Percentiles rank a stretch among this genome's conserved stretches.
phyloP scores from a whole-genome alignment of 495 filamentous ascomycete genomes.

The Entonaema liquescens region DNA sequence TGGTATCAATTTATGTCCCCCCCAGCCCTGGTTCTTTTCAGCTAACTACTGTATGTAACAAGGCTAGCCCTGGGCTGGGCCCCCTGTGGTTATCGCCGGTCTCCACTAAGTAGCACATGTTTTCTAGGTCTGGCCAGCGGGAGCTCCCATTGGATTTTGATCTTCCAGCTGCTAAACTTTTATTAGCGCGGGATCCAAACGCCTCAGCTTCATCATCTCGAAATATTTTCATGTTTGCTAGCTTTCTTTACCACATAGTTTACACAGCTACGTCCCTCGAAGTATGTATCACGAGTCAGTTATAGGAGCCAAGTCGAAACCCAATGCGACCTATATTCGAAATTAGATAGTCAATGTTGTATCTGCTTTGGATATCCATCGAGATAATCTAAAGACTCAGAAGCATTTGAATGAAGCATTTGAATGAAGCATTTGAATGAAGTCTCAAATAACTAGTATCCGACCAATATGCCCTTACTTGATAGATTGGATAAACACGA shows the following conservation, averaged over 20 bases:
- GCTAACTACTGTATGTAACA: slow-evolving; percentile 36
- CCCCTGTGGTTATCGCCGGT: slow-evolving; percentile 30
- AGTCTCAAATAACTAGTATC: no score
- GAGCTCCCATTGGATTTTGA: slow-evolving; percentile 35
- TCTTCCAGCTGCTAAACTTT: slow-evolving; percentile 8
- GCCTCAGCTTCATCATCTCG: background rate
- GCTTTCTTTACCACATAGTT: background rate
- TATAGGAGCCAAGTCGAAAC: no score
- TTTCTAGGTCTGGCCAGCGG: slow-evolving; percentile 36
- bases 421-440: no score
- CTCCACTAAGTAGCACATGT: slow-evolving; percentile 33
- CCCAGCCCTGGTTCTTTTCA: slow-evolving; percentile 17
- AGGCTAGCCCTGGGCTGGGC: slow-evolving; percentile 28
- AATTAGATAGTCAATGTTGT: no score
- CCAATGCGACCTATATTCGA: no score
- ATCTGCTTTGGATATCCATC: no score
- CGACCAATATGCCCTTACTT: no score
- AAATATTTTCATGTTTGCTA: background rate
- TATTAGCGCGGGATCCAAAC: slow-evolving; percentile 17
- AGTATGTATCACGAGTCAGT: no score
- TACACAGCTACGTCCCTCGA: no score
- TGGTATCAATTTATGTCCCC: background rate
- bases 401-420: no score
- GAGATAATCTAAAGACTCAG: background rate
- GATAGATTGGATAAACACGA: no score